phyloP scores from a whole-genome alignment of 1,139 yeast genomes.

The Yamadazyma blattariae region DNA sequence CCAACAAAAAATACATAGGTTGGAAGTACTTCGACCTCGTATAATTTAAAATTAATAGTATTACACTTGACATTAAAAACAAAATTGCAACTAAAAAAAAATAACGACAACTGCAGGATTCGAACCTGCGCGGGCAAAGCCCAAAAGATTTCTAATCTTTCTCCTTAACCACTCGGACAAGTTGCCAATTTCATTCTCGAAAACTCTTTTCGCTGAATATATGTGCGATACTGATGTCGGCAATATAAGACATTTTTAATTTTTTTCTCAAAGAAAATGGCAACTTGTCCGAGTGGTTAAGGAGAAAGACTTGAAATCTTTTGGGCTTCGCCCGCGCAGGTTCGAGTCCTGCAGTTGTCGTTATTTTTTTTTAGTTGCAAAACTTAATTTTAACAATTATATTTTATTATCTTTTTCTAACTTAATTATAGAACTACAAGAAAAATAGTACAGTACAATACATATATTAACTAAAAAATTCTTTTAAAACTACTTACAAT shows the following conservation, averaged over 20 bases:
- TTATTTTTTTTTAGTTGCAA: constrained; percentile 23
- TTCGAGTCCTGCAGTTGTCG: constrained; percentile 90
- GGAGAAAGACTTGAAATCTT: constrained; percentile 52
- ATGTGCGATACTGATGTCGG: too few relatives aligned
- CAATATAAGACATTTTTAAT: too few relatives aligned
- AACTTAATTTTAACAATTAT: neutral
- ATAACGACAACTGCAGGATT: constrained; percentile 53
- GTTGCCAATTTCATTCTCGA: too few relatives aligned
- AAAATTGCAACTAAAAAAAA: too few relatives aligned
- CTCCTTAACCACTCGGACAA: constrained; percentile 61
- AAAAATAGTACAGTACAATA: neutral
- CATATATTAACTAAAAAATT: too few relatives aligned
- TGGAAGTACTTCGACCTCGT: constrained; percentile 39
- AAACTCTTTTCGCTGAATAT: too few relatives aligned
- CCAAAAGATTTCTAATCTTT: constrained; percentile 58
- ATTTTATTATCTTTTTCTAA: neutral
- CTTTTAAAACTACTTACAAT: constrained; percentile 8
- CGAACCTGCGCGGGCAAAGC: constrained; percentile 63
- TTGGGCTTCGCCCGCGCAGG: constrained; percentile 79
- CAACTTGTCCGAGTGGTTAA: constrained; percentile 54
- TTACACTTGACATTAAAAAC: too few relatives aligned
- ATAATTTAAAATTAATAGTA: too few relatives aligned
- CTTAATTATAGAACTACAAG: neutral
- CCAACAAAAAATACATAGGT: too few relatives aligned
- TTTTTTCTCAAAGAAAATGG: too few relatives aligned